Percentiles rank a stretch among this genome's conserved stretches.
phyloP scores from a whole-genome alignment of 2,329 filamentous ascomycete genomes.

The Myriosclerotinia duriaeana region DNA sequence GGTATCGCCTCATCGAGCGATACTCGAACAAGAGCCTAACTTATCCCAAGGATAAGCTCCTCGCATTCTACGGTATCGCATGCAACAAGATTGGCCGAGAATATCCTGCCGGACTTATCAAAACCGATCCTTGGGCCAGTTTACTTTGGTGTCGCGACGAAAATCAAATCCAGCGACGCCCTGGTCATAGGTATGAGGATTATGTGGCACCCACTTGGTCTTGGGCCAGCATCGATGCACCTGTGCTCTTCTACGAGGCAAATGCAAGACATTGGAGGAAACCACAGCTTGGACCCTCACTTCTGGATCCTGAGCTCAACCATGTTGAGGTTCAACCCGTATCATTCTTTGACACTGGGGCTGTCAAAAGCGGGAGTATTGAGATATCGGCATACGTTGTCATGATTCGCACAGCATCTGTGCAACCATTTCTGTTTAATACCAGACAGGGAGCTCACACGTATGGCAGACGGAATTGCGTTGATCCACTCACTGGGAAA shows the following conservation, averaged over 20 bases:
- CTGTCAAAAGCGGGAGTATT: not conserved
- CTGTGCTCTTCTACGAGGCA: not conserved
- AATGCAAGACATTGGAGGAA: slow-evolving; percentile 3
- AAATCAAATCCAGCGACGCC: not conserved
- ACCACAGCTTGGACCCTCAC: not conserved
- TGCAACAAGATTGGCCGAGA: not conserved
- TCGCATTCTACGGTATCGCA: slow-evolving; percentile 1
- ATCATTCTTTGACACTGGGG: not conserved
- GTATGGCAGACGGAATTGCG: not conserved
- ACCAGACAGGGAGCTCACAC: not conserved
- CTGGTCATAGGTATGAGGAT: not conserved
- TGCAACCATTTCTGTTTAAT: not conserved
- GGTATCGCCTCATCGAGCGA: not conserved
- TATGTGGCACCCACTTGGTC: not conserved
- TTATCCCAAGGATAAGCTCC: not conserved
- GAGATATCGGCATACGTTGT: not conserved
- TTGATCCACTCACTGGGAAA: not conserved
- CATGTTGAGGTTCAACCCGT: not conserved
- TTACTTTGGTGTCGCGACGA: not conserved
- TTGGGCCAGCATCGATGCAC: not conserved
- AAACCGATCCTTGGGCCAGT: not conserved
- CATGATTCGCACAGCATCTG: not conserved
- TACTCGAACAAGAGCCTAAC: not conserved
- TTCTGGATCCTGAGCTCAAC: not conserved
- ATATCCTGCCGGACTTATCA: not conserved